Base-by-base conservation (phyloP, 352 stramenopile species). In the Pythium utonaiense region DNA sequence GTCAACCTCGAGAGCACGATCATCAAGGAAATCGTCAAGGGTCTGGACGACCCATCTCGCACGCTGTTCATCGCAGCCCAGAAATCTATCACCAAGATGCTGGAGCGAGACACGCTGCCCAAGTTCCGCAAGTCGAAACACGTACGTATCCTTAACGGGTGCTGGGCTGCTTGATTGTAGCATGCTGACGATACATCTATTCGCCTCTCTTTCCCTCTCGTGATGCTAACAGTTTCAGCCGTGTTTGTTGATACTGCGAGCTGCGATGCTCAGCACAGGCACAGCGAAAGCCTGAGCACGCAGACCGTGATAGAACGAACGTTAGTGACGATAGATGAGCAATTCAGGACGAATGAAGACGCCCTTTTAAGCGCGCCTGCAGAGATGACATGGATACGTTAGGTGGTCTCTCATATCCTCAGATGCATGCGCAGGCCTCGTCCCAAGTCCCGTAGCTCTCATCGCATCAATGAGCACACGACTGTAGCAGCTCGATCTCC, bases 121-220 rank as follows among this genome's bases (percentile, higher is more conserved):
- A 91, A 91, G 55, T 88, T 91, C 57, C 72, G 70, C 6, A 74
- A 71, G 45, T 91, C 78, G 53, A 91, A 91, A 57, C 73, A 88
- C 49, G 77, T 86, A 79, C 55, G 75, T 78, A 10, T 9, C 14
- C n/a, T 40, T 10, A 16, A 36, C n/a, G 12, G 19, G 3, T 58
- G 27, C 17, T 27, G 34, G 36, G 16, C 6, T 51, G n/a, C 4
- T 13, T 51, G 24, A 41, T 40, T 13, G 1, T 13, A 33, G 8
- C 21, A 13, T 47, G 28, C 7, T 31, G 21, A 49, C 21, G 21
- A 52, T 28, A 55, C 10, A 42, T 53, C 28, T 5, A 10, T 33
- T 9, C 9, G 5, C 9, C 28, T 10, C 9, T 53, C 28, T 5
- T 33, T 33, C 28, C 9, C 28, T 33, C 28, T 10, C 9, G 5